Percentiles rank a stretch among this genome's conserved stretches.
Evolutionary conservation across 148 eudicot genomes (phyloP).

Genomic region (Amaranthus cruentus): DNA sequence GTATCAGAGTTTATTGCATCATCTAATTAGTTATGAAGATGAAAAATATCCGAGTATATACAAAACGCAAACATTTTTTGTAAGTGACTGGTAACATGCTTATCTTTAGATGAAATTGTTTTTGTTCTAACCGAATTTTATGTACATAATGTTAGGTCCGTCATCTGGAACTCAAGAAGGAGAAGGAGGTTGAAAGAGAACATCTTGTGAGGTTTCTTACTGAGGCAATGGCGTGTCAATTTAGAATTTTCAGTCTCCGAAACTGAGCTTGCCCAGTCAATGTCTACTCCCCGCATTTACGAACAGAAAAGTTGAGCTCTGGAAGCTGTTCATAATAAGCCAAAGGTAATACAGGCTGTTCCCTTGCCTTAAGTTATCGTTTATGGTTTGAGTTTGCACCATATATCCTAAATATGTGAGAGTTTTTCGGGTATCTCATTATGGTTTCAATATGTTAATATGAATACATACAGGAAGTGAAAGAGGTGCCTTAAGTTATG

Average conservation of each 20-base stretch:
- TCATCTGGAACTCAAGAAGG: constrained; percentile 84
- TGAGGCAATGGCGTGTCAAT: constrained; percentile 75
- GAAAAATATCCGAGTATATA: no score
- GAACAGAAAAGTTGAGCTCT: not conserved
- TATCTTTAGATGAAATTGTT: not conserved
- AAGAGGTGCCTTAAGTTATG: not conserved
- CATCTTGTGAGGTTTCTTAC: constrained; percentile 58
- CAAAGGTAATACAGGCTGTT: not conserved
- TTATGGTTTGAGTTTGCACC: no score
- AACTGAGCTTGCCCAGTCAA: constrained; percentile 28
- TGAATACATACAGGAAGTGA: not conserved
- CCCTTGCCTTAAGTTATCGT: not conserved
- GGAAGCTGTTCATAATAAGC: not conserved
- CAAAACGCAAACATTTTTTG: no score
- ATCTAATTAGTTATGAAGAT: no score
- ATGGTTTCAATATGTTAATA: not conserved
- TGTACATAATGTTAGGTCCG: constrained; percentile 54
- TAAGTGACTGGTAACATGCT: not conserved
- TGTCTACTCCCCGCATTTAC: not conserved
- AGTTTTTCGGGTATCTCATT: not conserved
- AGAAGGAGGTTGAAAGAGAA: constrained; percentile 65
- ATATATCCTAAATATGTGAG: no score
- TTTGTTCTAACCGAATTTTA: not conserved
- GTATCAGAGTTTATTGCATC: no score
- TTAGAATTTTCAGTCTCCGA: constrained; percentile 76